These are phyloP conservation scores for Sphaerulina vaccinii DNA, from an alignment of 2,329 filamentous ascomycete species.

Conservation along the genomic window DNA sequence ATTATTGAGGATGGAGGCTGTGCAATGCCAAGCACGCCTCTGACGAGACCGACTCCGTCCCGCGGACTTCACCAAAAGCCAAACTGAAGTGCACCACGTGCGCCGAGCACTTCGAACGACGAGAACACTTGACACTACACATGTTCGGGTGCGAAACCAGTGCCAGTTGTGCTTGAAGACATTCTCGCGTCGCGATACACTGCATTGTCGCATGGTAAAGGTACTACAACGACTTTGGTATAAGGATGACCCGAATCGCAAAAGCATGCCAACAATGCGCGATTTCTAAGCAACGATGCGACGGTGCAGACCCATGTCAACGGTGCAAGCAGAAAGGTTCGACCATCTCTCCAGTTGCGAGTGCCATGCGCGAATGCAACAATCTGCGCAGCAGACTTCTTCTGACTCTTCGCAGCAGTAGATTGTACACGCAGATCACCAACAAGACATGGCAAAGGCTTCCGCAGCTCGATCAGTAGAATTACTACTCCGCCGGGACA, in stretches of 20 bases:
- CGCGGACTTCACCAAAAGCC: not conserved
- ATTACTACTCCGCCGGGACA: too few relatives aligned
- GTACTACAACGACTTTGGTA: not conserved
- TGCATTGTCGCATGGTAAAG: conserved; percentile 7
- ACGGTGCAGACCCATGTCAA: conserved; percentile 1
- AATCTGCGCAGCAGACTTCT: too few relatives aligned
- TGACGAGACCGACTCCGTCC: conserved; percentile 9
- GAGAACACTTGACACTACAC: conserved; percentile 9
- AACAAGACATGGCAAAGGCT: too few relatives aligned
- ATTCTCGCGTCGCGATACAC: conserved; percentile 6
- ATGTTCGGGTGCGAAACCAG: conserved; percentile 5
- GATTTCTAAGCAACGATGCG: conserved; percentile 7
- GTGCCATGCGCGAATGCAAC: too few relatives aligned
- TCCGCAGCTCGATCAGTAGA: too few relatives aligned
- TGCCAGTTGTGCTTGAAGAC: conserved; percentile 4
- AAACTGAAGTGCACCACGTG: conserved; percentile 8
- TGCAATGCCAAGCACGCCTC: conserved; percentile 3
- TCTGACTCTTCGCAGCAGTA: too few relatives aligned
- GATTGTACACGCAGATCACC: too few relatives aligned
- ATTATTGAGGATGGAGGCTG: conserved; percentile 1
- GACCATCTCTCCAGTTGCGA: not conserved
- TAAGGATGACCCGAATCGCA: conserved; percentile 1
- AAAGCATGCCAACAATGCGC: conserved; percentile 4
- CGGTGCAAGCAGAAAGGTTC: conserved; percentile 6
- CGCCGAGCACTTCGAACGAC: conserved; percentile 4